Evolutionary conservation across 441 rosid genomes (phyloP).

Genomic region (Erysimum cheiri): DNA sequence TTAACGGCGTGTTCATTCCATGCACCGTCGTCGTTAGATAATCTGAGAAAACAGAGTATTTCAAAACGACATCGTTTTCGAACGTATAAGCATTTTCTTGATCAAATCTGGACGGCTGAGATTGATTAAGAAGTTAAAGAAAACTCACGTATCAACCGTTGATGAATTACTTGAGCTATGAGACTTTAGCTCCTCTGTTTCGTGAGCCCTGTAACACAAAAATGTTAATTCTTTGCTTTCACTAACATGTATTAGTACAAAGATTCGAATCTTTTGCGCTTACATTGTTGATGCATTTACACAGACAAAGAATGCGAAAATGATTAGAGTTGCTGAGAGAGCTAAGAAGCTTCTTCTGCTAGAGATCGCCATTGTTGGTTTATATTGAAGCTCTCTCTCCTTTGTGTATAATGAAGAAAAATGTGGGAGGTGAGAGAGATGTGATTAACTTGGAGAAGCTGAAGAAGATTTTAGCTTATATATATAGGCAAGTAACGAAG

Average conservation of each 20-base stretch:
- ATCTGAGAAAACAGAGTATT: constrained; percentile 27
- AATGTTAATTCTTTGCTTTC: background rate
- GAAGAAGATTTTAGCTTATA: background rate
- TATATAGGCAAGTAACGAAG: constrained; percentile 40
- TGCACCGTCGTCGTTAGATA: constrained; percentile 35
- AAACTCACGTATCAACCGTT: constrained; percentile 46
- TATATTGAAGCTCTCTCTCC: constrained; percentile 35
- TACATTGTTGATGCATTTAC: constrained; percentile 42
- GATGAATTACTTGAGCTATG: constrained; percentile 47
- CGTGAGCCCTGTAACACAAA: constrained; percentile 33
- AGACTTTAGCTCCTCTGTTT: constrained; percentile 42
- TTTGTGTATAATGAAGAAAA: constrained; percentile 9
- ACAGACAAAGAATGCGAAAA: constrained; percentile 31
- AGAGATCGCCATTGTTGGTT: constrained; percentile 37
- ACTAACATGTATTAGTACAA: background rate
- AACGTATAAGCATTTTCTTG: background rate
- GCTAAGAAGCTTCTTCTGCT: constrained; percentile 28
- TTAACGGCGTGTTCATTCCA: constrained; percentile 48
- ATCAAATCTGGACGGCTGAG: constrained; percentile 33
- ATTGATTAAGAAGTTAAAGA: background rate
- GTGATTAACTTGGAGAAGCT: constrained; percentile 37
- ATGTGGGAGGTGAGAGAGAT: constrained; percentile 18
- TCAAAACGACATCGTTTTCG: background rate
- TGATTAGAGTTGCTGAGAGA: constrained; percentile 31
- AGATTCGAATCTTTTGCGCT: background rate